phyloP scores from a whole-genome alignment of 169 alveolate species.

The Cyclospora cayetanensis region DNA sequence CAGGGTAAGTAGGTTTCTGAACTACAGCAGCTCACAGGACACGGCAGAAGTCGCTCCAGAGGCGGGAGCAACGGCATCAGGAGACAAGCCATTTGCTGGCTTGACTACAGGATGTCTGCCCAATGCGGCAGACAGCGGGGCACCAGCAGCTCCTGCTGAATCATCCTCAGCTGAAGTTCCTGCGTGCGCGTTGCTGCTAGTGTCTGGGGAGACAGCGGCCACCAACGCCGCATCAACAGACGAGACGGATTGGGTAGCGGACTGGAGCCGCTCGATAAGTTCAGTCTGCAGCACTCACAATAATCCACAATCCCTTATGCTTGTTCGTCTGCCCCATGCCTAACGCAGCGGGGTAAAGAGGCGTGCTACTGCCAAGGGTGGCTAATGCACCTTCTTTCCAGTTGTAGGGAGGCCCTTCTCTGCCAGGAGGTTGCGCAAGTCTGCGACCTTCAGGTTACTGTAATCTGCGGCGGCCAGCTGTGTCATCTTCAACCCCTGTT shows the following conservation, averaged over 20 bases:
- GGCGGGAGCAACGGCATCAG: too few species aligned
- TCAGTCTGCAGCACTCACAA: conserved; percentile 1
- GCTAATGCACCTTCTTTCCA: conserved; percentile 42
- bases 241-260: background rate
- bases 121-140: background rate
- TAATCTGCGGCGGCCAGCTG: background rate
- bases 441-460: conserved; percentile 39
- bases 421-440: conserved; percentile 17
- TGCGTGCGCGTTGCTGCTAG: background rate
- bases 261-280: conserved; percentile 36
- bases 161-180: background rate
- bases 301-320: background rate
- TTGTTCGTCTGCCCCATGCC: background rate
- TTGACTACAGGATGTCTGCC: too few species aligned
- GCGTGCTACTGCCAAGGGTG: background rate
- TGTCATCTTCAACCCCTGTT: background rate
- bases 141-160: background rate
- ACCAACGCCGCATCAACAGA: background rate
- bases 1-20: too few species aligned
- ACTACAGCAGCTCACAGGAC: too few species aligned
- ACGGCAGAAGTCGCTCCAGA: too few species aligned
- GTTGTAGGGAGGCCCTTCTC: conserved; percentile 55
- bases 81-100: too few species aligned
- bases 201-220: too few species aligned
- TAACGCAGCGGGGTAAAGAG: background rate